A percentile compares a stretch with the other conserved stretches of the same genome.
Evolutionary conservation across 495 filamentous ascomycete species (phyloP).

Genomic region (Podospora pseudocomata): DNA sequence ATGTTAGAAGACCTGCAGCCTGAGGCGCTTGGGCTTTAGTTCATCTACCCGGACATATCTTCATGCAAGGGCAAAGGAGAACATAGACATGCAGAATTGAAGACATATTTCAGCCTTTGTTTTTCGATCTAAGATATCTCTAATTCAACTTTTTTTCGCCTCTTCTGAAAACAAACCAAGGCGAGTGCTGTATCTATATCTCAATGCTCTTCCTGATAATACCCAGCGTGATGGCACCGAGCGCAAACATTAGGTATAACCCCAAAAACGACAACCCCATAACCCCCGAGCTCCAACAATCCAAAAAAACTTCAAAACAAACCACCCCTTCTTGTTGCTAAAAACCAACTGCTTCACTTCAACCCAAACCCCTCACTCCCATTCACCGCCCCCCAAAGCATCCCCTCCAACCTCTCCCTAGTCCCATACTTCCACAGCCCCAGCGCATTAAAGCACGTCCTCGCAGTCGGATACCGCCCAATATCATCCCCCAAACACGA

Average conservation of each 20-base stretch:
- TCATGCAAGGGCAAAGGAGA: not conserved
- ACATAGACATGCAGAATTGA: not conserved
- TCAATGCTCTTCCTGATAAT: not conserved
- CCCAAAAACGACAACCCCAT: not conserved
- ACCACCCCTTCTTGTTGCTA: not conserved
- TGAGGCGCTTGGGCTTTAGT: not conserved
- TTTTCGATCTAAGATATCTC: not conserved
- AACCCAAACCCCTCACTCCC: conserved; percentile 95
- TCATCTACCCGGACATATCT: not conserved
- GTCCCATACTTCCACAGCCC: conserved; percentile 69
- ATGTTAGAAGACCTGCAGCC: not conserved
- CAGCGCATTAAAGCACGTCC: conserved; percentile 89
- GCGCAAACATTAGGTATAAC: not conserved
- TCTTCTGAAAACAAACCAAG: not conserved
- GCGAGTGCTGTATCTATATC: not conserved
- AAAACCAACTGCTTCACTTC: conserved; percentile 49
- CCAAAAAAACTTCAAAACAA: not conserved
- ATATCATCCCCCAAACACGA: conserved; percentile 71
- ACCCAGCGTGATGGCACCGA: not conserved
- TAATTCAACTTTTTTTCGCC: not conserved
- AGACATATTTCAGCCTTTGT: not conserved
- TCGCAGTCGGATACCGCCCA: conserved; percentile 74
- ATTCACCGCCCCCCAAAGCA: conserved; percentile 80
- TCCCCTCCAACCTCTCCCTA: conserved; percentile 60
- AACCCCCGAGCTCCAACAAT: conserved; percentile 2